Evolutionary conservation across 345 rosid genomes (phyloP).

Genomic region (Physaria fendleri): DNA sequence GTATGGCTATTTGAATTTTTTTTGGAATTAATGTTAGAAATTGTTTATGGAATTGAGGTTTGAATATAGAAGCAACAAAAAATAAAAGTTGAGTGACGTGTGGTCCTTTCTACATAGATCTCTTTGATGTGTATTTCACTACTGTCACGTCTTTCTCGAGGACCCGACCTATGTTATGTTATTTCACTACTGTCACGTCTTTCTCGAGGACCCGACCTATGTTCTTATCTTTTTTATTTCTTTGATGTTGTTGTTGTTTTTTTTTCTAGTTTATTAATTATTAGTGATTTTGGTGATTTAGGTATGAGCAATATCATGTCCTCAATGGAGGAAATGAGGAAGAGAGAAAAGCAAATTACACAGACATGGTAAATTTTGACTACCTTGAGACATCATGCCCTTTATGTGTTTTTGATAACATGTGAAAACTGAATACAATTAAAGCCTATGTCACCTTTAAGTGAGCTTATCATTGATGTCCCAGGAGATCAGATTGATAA

Average conservation of each 20-base stretch:
- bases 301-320: slow-evolving; percentile 93
- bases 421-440: background rate
- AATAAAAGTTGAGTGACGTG: background rate
- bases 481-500: background rate
- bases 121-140: slow-evolving; percentile 19
- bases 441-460: background rate
- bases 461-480: slow-evolving; percentile 7
- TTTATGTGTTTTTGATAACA: background rate
- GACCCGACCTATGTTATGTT: background rate
- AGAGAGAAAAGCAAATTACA: slow-evolving; percentile 76
- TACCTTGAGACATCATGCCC: background rate
- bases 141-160: slow-evolving; percentile 23
- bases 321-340: slow-evolving; percentile 79
- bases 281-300: slow-evolving; percentile 24
- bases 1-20: background rate
- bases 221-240: no score
- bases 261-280: background rate
- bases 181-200: slow-evolving; percentile 21
- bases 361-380: slow-evolving; percentile 83
- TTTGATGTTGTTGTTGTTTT: no score
- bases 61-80: slow-evolving; percentile 9
- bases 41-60: slow-evolving; percentile 23
- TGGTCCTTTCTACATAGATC: slow-evolving; percentile 10
- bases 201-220: slow-evolving; percentile 5
- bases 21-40: no score